Percentiles rank a stretch among this genome's conserved stretches.
These are phyloP conservation scores for Gamarada debralockiae DNA, from an alignment of 495 filamentous ascomycete genomes.

Conservation along the genomic window DNA sequence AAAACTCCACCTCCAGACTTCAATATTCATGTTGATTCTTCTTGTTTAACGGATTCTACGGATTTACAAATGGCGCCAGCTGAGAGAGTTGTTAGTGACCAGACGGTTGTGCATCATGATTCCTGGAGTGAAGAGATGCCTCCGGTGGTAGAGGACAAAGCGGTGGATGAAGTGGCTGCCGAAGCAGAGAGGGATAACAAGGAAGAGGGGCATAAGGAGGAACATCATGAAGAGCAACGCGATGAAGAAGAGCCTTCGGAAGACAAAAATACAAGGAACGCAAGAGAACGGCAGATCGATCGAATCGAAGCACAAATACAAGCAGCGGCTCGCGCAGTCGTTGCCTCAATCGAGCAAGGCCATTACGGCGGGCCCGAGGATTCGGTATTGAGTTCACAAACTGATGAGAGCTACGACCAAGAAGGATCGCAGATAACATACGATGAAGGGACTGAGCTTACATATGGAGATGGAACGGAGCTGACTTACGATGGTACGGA, in stretches of 20 bases:
- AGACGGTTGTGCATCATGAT: slow-evolving; percentile 20
- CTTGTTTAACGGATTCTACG: slow-evolving; percentile 34
- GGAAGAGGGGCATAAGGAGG: not conserved
- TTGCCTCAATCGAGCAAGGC: slow-evolving; percentile 33
- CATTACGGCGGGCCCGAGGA: slow-evolving; percentile 22
- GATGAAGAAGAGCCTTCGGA: slow-evolving; percentile 5
- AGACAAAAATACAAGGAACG: slow-evolving; percentile 1
- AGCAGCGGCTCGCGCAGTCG: slow-evolving; percentile 37
- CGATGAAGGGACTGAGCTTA: slow-evolving; percentile 16
- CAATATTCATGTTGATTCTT: slow-evolving; percentile 39
- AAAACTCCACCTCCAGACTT: slow-evolving; percentile 33
- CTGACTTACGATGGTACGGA: slow-evolving; percentile 23
- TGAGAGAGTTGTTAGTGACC: slow-evolving; percentile 10
- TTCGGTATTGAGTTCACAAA: slow-evolving; percentile 32
- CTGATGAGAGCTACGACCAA: slow-evolving; percentile 25
- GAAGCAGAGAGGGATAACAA: slow-evolving; percentile 9
- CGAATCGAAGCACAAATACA: slow-evolving; percentile 37
- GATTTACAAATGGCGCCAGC: slow-evolving; percentile 25
- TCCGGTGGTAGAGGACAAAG: slow-evolving; percentile 3
- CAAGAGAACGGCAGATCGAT: slow-evolving; percentile 19
- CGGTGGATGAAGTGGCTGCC: slow-evolving; percentile 3
- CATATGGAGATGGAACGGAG: slow-evolving; percentile 13
- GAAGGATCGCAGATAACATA: slow-evolving; percentile 23
- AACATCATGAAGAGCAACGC: slow-evolving; percentile 5
- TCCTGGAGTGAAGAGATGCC: slow-evolving; percentile 11